These are phyloP conservation scores for Musa troglodytarum DNA, from an alignment of 176 grass and related monocot species.

Conservation along the genomic window DNA sequence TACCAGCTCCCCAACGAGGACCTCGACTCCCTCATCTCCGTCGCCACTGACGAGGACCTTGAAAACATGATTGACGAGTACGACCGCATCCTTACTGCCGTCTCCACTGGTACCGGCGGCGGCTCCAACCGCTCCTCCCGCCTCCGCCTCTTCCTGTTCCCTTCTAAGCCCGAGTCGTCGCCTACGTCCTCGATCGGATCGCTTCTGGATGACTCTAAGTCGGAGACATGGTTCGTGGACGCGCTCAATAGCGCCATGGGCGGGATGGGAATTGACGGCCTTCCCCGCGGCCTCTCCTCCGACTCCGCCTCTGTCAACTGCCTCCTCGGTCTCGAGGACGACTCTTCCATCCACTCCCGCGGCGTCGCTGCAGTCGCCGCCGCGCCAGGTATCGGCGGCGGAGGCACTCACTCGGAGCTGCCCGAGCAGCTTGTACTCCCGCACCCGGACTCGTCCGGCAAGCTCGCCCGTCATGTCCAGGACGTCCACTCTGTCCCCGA, in stretches of 20 bases:
- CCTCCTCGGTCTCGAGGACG: conserved; percentile 83
- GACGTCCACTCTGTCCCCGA: conserved; percentile 77
- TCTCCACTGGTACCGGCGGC: not conserved
- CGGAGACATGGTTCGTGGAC: conserved; percentile 90
- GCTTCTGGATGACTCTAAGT: conserved; percentile 74
- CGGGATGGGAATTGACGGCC: conserved; percentile 40
- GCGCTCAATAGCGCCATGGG: conserved; percentile 79
- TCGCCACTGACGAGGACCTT: conserved; percentile 86
- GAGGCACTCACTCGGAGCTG: conserved; percentile 16
- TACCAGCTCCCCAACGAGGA: conserved; percentile 99
- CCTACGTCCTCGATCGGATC: conserved; percentile 63
- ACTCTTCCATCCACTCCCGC: conserved; percentile 70
- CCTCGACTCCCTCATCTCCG: conserved; percentile 87
- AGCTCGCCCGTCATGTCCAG: conserved; percentile 18
- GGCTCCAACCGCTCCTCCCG: conserved; percentile 40
- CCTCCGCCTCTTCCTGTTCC: conserved; percentile 91
- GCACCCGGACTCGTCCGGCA: not conserved
- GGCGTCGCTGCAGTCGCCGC: conserved; percentile 4
- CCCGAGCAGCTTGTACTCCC: conserved; percentile 14
- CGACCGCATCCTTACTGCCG: conserved; percentile 46
- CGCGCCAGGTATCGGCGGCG: not conserved
- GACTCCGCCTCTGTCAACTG: conserved; percentile 90
- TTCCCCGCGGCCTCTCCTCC: conserved; percentile 59
- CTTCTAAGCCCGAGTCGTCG: conserved; percentile 61
- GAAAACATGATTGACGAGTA: conserved; percentile 99